Evolutionary conservation across 306 rosid genomes (phyloP).

Genomic region (Lathyrus oleraceus): DNA sequence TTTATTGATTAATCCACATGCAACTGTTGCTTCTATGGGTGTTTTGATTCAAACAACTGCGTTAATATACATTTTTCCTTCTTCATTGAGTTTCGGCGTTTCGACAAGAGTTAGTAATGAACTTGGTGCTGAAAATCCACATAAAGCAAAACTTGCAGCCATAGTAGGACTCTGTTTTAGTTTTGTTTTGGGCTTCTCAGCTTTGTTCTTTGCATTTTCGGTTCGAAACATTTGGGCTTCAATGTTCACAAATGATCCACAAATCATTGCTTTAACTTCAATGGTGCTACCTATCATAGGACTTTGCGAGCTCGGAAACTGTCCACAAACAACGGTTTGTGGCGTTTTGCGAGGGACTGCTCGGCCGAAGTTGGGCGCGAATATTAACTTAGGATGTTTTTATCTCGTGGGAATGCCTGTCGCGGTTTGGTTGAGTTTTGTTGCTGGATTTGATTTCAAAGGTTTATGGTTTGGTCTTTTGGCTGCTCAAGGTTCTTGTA

Average conservation of each 20-base stretch:
- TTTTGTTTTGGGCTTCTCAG: conserved; percentile 59
- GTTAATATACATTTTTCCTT: conserved; percentile 85
- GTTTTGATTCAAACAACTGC: conserved; percentile 86
- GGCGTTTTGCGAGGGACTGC: conserved; percentile 94
- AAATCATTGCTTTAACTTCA: conserved; percentile 69
- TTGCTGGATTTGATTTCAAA: conserved; percentile 66
- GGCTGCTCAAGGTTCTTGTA: conserved; percentile 81
- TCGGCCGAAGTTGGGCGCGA: conserved; percentile 79
- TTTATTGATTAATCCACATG: conserved; percentile 71
- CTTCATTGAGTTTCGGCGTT: conserved; percentile 80
- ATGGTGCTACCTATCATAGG: conserved; percentile 80
- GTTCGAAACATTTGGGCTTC: conserved; percentile 75
- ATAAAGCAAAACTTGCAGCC: conserved; percentile 61
- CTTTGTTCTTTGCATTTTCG: conserved; percentile 57
- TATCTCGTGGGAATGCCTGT: conserved; percentile 89
- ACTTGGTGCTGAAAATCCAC: conserved; percentile 68
- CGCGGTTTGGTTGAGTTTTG: conserved; percentile 74
- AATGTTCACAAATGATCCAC: conserved; percentile 68
- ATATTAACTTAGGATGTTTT: conserved; percentile 78
- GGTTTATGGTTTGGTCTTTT: conserved; percentile 87
- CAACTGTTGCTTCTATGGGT: conserved; percentile 94
- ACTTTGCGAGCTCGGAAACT: conserved; percentile 84
- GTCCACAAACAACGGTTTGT: conserved; percentile 87
- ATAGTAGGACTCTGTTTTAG: conserved; percentile 65
- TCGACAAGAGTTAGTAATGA: conserved; percentile 93